phyloP scores from a whole-genome alignment of 768 basidiomycete species.

The Dacryopinax spathularia region DNA sequence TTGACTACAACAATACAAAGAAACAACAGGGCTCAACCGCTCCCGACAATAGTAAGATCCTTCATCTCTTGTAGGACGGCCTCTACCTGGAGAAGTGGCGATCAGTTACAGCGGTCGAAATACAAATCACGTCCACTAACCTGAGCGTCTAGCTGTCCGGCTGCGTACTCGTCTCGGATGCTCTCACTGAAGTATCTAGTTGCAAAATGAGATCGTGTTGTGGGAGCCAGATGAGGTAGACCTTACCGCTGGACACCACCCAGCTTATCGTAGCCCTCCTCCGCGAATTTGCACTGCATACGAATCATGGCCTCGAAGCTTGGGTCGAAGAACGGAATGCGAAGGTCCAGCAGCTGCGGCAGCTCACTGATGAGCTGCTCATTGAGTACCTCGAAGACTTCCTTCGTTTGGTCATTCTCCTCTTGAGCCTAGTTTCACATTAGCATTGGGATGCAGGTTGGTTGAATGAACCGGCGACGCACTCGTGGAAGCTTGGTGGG shows the following conservation, averaged over 20 bases:
- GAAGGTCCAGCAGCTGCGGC: conserved; percentile 82
- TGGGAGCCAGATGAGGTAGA: not conserved
- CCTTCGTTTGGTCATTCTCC: conserved; percentile 88
- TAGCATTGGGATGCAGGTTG: not conserved
- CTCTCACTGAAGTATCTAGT: conserved; percentile 73
- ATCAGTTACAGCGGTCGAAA: not conserved
- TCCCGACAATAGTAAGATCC: conserved; percentile 83
- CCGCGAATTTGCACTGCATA: conserved; percentile 93
- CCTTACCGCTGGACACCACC: conserved; percentile 77
- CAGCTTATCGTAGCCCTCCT: conserved; percentile 95
- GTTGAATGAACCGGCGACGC: conserved; percentile 12
- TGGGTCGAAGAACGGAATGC: conserved; percentile 96
- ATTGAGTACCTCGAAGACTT: conserved; percentile 86
- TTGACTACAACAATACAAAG: not conserved
- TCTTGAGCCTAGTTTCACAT: conserved; percentile 57
- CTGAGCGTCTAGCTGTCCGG: conserved; percentile 90
- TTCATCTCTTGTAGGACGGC: conserved; percentile 93
- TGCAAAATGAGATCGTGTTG: not conserved
- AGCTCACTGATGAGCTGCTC: conserved; percentile 81
- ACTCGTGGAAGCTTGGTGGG: conserved; percentile 79
- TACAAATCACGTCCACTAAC: conserved; percentile 26
- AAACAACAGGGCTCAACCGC: not conserved
- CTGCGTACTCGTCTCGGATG: conserved; percentile 92
- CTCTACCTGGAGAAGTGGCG: conserved; percentile 50
- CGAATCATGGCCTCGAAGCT: conserved; percentile 98